These are phyloP conservation scores for Candida pseudoglaebosa DNA, from an alignment of 805 yeast genomes.

Conservation along the genomic window DNA sequence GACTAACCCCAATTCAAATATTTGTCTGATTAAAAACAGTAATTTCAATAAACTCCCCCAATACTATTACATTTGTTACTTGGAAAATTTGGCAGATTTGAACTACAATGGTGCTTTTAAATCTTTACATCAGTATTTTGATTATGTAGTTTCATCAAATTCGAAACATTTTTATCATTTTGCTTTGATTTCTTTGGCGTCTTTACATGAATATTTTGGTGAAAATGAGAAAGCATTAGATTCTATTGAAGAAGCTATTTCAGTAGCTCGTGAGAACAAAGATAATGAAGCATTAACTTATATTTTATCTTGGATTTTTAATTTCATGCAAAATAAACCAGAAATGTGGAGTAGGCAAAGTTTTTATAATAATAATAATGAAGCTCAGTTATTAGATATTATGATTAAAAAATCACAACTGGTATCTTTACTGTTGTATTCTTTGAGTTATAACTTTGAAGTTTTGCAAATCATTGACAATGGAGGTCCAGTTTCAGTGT, in stretches of 20 bases:
- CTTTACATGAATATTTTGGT: conserved; percentile 65
- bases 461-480: conserved; percentile 50
- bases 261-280: conserved; percentile 81
- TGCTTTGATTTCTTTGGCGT: conserved; percentile 69
- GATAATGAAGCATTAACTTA: conserved; percentile 71
- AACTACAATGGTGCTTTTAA: conserved; percentile 58
- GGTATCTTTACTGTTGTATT: conserved; percentile 45
- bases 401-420: conserved; percentile 51
- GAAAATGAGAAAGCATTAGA: conserved; percentile 65
- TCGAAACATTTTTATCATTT: conserved; percentile 68
- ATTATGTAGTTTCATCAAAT: conserved; percentile 67
- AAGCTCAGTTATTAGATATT: conserved; percentile 64
- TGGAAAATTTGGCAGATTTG: conserved; percentile 53
- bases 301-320: conserved; percentile 69
- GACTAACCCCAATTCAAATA: conserved; percentile 43
- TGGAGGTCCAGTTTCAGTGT: conserved; percentile 47
- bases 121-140: conserved; percentile 59
- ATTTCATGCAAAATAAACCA: conserved; percentile 68
- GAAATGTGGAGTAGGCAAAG: conserved; percentile 42
- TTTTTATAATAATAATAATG: conserved; percentile 45
- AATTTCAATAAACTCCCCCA: conserved; percentile 29
- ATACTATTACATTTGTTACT: conserved; percentile 54
- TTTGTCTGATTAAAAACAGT: conserved; percentile 28
- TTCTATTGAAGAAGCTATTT: conserved; percentile 81
- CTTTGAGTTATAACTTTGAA: conserved; percentile 66